These are phyloP conservation scores for Euphrasia confusa DNA, from an alignment of 257 asterid species.

Conservation along the genomic window DNA sequence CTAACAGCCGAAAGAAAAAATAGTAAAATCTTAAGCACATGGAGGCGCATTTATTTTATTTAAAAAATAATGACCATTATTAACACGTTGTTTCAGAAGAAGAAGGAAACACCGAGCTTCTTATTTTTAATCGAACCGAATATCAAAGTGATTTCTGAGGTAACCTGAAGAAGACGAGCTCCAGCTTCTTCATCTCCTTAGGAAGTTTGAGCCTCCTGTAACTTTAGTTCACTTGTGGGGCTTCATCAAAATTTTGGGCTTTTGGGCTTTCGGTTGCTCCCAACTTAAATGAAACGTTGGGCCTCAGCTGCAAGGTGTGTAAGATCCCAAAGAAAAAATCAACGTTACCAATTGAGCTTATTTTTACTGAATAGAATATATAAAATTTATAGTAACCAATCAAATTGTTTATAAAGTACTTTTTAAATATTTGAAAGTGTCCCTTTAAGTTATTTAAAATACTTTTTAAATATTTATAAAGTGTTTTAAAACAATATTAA, in stretches of 20 bases:
- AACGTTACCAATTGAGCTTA: too few relatives aligned
- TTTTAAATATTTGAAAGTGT: too few relatives aligned
- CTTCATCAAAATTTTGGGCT: background rate
- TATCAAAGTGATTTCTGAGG: slow-evolving; percentile 8
- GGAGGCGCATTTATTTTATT: background rate
- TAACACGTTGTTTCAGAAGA: background rate
- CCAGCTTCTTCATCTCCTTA: slow-evolving; percentile 23
- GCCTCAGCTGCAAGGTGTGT: background rate
- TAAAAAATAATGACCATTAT: background rate
- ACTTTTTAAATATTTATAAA: too few relatives aligned
- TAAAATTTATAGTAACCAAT: too few relatives aligned
- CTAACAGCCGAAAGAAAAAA: background rate
- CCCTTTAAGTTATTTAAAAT: too few relatives aligned
- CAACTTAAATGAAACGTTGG: background rate
- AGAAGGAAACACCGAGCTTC: background rate
- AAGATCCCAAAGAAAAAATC: too few relatives aligned
- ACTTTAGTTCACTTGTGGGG: background rate
- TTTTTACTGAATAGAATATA: too few relatives aligned
- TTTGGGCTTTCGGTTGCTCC: background rate
- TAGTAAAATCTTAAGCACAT: background rate
- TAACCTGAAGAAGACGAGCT: slow-evolving; percentile 29
- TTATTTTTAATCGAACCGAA: background rate
- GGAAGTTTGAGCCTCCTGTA: background rate
- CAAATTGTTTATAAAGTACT: too few relatives aligned
- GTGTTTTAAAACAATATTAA: too few relatives aligned